Evolutionary conservation across 108 stramenopile species (phyloP).

Genomic region (Cylindrotheca closterium): DNA sequence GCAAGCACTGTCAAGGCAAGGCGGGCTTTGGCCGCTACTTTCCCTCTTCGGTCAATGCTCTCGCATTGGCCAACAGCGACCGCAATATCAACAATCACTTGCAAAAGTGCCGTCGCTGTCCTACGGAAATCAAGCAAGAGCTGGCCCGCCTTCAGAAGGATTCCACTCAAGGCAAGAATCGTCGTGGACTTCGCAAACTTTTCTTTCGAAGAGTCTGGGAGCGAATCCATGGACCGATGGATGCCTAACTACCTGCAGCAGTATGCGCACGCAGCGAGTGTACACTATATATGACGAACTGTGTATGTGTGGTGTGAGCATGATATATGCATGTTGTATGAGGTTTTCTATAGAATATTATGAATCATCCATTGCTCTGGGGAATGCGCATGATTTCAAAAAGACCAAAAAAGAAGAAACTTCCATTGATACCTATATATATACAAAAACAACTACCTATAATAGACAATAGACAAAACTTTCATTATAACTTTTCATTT

Average conservation of each 20-base stretch:
- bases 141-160: conserved; percentile 40
- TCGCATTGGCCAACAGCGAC: conserved; percentile 74
- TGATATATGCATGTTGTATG: too few species aligned
- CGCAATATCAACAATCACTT: conserved; percentile 77
- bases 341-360: too few species aligned
- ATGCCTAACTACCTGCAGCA: not conserved
- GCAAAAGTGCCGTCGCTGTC: conserved; percentile 65
- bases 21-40: conserved; percentile 81
- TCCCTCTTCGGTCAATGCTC: conserved; percentile 57
- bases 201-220: conserved; percentile 56
- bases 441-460: too few species aligned
- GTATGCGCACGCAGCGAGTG: too few species aligned
- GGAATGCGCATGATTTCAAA: too few species aligned
- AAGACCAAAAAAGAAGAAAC: too few species aligned
- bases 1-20: conserved; percentile 72
- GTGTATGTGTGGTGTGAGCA: too few species aligned
- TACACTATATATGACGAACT: too few species aligned
- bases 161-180: conserved; percentile 45
- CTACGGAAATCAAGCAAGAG: conserved; percentile 41
- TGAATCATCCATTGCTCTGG: too few species aligned
- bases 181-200: conserved; percentile 50
- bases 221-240: conserved; percentile 19
- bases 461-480: too few species aligned
- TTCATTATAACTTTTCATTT: too few species aligned
- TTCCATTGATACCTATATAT: too few species aligned